Conservation (phyloP, 345 rosid species). For the Moricandia arvensis region DNA sequence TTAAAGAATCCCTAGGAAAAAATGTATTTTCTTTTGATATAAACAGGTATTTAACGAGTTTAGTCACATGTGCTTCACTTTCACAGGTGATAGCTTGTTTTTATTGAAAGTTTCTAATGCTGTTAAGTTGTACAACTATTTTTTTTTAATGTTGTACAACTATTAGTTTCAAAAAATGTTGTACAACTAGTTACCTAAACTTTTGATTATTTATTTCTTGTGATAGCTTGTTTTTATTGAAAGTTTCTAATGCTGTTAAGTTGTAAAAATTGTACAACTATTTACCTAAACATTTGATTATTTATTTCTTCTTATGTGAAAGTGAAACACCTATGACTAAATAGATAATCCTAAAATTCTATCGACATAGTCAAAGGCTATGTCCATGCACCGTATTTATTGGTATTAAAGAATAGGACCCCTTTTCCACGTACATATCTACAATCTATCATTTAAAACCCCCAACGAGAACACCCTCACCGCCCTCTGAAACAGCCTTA, state of each 20-base stretch:
- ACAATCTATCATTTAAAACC: constrained; percentile 7
- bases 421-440: constrained; percentile 9
- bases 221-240: too few species aligned
- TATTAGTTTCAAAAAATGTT: too few species aligned
- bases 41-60: background rate
- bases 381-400: constrained; percentile 9
- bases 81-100: too few species aligned
- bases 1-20: background rate
- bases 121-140: too few species aligned
- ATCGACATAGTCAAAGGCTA: constrained; percentile 8
- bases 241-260: too few species aligned
- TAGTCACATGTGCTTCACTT: background rate
- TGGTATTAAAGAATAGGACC: background rate
- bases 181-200: too few species aligned
- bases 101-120: too few species aligned
- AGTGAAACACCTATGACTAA: background rate
- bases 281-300: background rate
- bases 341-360: too few species aligned
- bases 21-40: background rate
- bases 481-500: background rate
- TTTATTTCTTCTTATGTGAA: background rate
- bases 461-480: background rate
- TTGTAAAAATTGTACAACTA: background rate
- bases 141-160: too few species aligned
- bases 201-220: too few species aligned